Evolutionary conservation across 305 asterid genomes (phyloP).

Genomic region (Rubia peregrina): DNA sequence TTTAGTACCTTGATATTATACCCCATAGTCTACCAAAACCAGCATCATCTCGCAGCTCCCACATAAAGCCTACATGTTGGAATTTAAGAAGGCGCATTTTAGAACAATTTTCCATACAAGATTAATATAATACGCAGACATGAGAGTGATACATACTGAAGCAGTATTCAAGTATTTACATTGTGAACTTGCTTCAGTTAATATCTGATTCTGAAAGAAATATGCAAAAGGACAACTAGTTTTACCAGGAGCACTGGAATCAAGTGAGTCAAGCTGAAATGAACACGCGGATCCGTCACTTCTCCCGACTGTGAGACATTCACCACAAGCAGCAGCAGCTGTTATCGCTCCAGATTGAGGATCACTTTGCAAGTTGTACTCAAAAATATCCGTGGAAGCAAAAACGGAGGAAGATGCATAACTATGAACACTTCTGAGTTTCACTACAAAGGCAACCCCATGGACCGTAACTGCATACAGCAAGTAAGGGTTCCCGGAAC

Average conservation of each 20-base stretch:
- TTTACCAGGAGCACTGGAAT: constrained; percentile 62
- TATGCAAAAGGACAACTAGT: constrained; percentile 10
- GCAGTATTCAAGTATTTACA: background rate
- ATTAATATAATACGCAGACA: background rate
- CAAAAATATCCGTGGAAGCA: constrained; percentile 53
- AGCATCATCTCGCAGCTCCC: constrained; percentile 82
- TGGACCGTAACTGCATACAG: constrained; percentile 69
- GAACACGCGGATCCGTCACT: constrained; percentile 73
- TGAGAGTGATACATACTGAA: background rate
- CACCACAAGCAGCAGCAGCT: constrained; percentile 57
- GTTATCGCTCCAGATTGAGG: constrained; percentile 53
- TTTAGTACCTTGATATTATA: constrained; percentile 67
- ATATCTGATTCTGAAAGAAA: constrained; percentile 1
- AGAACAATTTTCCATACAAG: background rate
- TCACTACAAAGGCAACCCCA: constrained; percentile 74
- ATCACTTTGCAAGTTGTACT: constrained; percentile 42
- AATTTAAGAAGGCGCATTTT: background rate
- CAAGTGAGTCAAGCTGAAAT: constrained; percentile 64
- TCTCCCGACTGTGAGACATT: constrained; percentile 66
- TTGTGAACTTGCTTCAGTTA: background rate
- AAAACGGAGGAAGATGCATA: constrained; percentile 52
- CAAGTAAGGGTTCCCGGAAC: constrained; percentile 42
- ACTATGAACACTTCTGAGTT: constrained; percentile 48
- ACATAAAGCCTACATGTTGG: constrained; percentile 48
- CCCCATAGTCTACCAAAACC: constrained; percentile 90